Evolutionary conservation across 164 flowering plant species (phyloP).

Genomic region (Stephania yunnanensis): DNA sequence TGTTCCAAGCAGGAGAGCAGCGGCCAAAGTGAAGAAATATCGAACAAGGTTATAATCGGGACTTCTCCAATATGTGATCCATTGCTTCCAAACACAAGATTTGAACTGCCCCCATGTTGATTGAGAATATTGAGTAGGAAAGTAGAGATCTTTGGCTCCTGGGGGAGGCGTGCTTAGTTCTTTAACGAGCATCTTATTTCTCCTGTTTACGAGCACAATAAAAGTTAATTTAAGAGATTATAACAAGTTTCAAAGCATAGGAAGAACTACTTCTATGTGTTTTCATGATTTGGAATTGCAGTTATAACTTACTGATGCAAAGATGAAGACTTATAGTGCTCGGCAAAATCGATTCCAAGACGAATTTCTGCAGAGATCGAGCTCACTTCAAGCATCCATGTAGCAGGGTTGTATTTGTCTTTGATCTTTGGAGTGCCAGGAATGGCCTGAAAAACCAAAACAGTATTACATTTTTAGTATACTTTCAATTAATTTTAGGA

Average conservation of each 20-base stretch:
- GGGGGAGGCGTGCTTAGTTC: slow-evolving; percentile 66
- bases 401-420: slow-evolving; percentile 83
- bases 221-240: slow-evolving; percentile 5
- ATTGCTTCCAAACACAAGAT: slow-evolving; percentile 91
- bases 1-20: slow-evolving; percentile 71
- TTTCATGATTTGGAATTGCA: background rate
- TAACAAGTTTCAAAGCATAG: no score
- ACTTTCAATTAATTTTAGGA: background rate
- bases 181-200: slow-evolving; percentile 66
- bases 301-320: slow-evolving; percentile 56
- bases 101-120: slow-evolving; percentile 74
- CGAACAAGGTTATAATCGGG: slow-evolving; percentile 87
- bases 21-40: slow-evolving; percentile 57
- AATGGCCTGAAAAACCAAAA: slow-evolving; percentile 38
- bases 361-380: slow-evolving; percentile 68
- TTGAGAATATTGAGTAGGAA: slow-evolving; percentile 61
- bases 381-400: slow-evolving; percentile 98
- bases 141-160: slow-evolving; percentile 72
- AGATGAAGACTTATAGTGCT: slow-evolving; percentile 63
- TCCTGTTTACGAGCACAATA: slow-evolving; percentile 28
- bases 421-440: slow-evolving; percentile 75
- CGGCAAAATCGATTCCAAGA: slow-evolving; percentile 80
- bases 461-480: background rate
- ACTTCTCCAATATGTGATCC: slow-evolving; percentile 97
- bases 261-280: no score